These are phyloP conservation scores for Teunomyces tritomae DNA, from an alignment of 805 yeast genomes.

Conservation along the genomic window DNA sequence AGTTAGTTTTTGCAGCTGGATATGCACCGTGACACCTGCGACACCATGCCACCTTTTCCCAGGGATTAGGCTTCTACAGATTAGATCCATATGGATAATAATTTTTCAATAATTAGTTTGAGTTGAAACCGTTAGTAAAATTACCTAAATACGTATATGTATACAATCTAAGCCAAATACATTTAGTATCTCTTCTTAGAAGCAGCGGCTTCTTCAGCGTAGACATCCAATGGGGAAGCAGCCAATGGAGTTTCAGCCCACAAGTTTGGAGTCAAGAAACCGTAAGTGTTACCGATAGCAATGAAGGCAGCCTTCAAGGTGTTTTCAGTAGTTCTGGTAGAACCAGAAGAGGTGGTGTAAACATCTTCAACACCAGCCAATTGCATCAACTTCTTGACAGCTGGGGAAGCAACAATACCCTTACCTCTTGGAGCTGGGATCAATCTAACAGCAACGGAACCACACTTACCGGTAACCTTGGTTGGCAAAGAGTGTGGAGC, in stretches of 20 bases:
- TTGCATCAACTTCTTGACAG: constrained; percentile 97
- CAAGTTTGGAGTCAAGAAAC: constrained; percentile 99
- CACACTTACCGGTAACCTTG: constrained; percentile 99
- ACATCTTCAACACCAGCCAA: constrained; percentile 99
- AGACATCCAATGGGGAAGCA: constrained; percentile 92
- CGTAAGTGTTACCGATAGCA: constrained; percentile 99
- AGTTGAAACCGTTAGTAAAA: neutral
- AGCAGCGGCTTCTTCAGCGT: constrained; percentile 78
- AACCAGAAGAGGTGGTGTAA: constrained; percentile 97
- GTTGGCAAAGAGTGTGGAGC: constrained; percentile 97
- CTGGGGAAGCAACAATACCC: constrained; percentile 99
- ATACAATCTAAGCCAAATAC: constrained; percentile 6
- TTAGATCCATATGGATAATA: neutral
- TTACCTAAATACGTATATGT: neutral
- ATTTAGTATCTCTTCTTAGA: constrained; percentile 73
- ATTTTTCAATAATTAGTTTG: too few species aligned
- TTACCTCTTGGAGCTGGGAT: constrained; percentile 99
- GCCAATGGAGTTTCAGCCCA: constrained; percentile 85
- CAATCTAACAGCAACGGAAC: constrained; percentile 97
- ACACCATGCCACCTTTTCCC: too few species aligned
- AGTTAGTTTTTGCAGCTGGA: too few species aligned
- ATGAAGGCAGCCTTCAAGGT: constrained; percentile 99
- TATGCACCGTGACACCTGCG: too few species aligned
- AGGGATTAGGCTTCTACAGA: neutral
- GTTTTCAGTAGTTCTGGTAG: constrained; percentile 99